Percentiles rank a stretch among this genome's conserved stretches.
These are phyloP conservation scores for Carex cristatella DNA, from an alignment of 176 grass and related monocot genomes.

Conservation along the genomic window DNA sequence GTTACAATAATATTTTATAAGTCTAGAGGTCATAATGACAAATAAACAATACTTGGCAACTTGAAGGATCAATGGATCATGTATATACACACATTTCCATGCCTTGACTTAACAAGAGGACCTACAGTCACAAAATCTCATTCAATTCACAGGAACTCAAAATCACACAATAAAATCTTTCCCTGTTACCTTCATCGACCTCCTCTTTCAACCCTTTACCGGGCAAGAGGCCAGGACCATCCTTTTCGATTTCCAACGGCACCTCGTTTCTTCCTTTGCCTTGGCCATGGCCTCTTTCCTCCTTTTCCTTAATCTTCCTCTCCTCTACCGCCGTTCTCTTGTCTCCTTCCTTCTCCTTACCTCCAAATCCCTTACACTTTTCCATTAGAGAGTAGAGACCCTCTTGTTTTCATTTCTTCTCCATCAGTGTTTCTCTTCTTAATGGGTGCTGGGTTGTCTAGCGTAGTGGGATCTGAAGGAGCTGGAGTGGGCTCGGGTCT, in stretches of 20 bases:
- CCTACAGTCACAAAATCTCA: too few species aligned
- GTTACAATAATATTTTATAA: neutral
- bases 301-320: conserved; percentile 27
- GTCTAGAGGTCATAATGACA: neutral
- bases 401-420: neutral
- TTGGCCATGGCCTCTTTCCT: conserved; percentile 42
- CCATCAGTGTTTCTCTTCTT: neutral
- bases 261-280: conserved; percentile 30
- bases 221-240: conserved; percentile 17
- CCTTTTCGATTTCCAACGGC: conserved; percentile 28
- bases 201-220: neutral
- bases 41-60: neutral
- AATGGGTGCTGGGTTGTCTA: conserved; percentile 55
- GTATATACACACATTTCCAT: too few species aligned
- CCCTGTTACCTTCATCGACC: neutral
- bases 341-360: conserved; percentile 57
- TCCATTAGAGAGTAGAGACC: conserved; percentile 27
- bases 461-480: conserved; percentile 19
- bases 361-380: conserved; percentile 83
- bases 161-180: neutral
- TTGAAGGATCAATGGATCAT: neutral
- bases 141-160: neutral
- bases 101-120: too few species aligned
- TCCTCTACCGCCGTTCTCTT: conserved; percentile 13
- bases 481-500: conserved; percentile 27